A percentile compares a stretch with the other conserved stretches of the same genome.
These are phyloP conservation scores for Yamadazyma nakazawae DNA, from an alignment of 805 yeast species.

Conservation along the genomic window DNA sequence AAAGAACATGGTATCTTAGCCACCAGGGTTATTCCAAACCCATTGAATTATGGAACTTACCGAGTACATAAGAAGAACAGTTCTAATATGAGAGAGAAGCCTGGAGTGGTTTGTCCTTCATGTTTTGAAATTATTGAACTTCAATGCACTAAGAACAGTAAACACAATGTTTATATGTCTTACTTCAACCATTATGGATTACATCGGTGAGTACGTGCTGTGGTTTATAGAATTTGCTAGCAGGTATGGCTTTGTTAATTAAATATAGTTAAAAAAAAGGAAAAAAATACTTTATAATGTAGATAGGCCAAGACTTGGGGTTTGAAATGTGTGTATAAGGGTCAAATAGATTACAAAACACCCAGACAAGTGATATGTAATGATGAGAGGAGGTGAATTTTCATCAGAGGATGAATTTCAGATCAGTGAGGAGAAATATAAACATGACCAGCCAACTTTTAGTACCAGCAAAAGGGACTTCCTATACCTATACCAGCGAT, in stretches of 20 bases:
- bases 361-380: no score
- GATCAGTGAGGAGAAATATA: no score
- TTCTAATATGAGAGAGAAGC: not conserved
- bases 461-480: no score
- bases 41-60: conserved; percentile 4
- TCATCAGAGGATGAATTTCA: no score
- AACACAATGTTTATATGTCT: not conserved
- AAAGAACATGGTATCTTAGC: conserved; percentile 6
- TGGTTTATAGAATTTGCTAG: not conserved
- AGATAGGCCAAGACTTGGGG: no score
- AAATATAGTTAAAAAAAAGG: no score
- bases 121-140: conserved; percentile 5
- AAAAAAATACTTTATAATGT: no score
- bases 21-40: conserved; percentile 6
- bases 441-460: no score
- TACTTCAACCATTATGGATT: conserved; percentile 5
- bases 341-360: no score
- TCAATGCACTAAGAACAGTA: not conserved
- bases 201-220: conserved; percentile 2
- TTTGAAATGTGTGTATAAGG: no score
- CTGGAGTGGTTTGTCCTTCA: conserved; percentile 7
- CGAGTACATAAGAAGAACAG: conserved; percentile 3
- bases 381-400: no score
- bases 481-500: not conserved
- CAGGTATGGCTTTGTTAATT: not conserved